Base-by-base conservation (phyloP, 2,329 filamentous ascomycete species). In the Huntiella decipiens region DNA sequence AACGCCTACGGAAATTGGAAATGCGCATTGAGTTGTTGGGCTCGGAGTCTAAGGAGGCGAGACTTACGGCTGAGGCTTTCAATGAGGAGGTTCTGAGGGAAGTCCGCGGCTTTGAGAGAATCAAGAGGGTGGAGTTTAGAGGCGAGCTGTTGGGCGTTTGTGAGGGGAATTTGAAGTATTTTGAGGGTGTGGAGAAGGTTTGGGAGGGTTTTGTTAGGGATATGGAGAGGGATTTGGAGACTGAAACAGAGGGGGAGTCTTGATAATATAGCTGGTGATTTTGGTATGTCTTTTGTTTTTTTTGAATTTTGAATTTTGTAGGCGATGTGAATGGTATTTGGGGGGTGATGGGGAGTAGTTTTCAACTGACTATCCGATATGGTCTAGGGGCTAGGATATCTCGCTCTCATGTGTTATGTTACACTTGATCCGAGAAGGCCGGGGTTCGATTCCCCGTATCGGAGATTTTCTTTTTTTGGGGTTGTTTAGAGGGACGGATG, bases 41-140 rank as follows among this genome's bases (percentile, higher is more conserved):
- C 2, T 73, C 76, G 17, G 86, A 94, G 60, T 88, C 93, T 0
- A 88, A 96, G 61, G 74, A 74, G 38, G 84, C 91, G 4, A 86
- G 86, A 62, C 81, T 79, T 57, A 84, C 81, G 11, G 85, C 79
- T 43, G 86, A 96, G 61, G 79, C 85, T 58, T 98, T 98, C 56
- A 91, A 95, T 61, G 87, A 95, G 58, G 86, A 95, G 62, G 88
- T 95, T 1, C 81, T 96, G 38, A 81, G 83, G 56, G 91, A 98
- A 60, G 83, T 95, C 1, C 73, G 73, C 15, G 87, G 95, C 58
- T 98, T 98, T 63, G 91, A 98, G 64, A 74, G 87, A 47, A 96
- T 96, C 68, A 98, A 98, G 68, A 77, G 84, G 35, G 69, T 83
- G 37, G 88, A 98, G 67, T 92, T 98, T 62, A 83, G 84, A 60